A percentile compares a stretch with the other conserved stretches of the same genome.
Evolutionary conservation across 73 alveolate genomes (phyloP).

Genomic region (Tetrahymena malaccensis): DNA sequence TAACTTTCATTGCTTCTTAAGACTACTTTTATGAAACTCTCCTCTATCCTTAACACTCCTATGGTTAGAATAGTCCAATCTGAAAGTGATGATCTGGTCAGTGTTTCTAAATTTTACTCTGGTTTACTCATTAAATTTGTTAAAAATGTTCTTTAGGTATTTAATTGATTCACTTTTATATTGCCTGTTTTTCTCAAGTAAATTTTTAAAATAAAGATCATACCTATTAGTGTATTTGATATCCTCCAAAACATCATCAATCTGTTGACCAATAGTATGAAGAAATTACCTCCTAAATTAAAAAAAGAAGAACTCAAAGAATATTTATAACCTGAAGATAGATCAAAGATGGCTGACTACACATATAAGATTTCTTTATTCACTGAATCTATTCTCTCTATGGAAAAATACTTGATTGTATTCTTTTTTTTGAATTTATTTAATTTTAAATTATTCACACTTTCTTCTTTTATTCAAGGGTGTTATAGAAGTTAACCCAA

Average conservation of each 20-base stretch:
- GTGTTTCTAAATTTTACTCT: conserved; percentile 90
- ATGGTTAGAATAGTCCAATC: conserved; percentile 83
- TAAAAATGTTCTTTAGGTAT: conserved; percentile 68
- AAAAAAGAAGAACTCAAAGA: conserved; percentile 83
- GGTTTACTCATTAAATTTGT: conserved; percentile 92
- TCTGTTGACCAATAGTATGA: conserved; percentile 63
- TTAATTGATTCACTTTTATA: background rate
- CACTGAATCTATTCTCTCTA: conserved; percentile 86
- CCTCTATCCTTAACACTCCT: conserved; percentile 88
- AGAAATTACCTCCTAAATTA: conserved; percentile 82
- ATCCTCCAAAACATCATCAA: conserved; percentile 70
- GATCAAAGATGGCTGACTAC: conserved; percentile 74
- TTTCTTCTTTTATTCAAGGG: conserved; percentile 48
- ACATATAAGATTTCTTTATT: conserved; percentile 85
- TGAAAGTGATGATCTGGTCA: conserved; percentile 77
- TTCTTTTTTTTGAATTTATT: background rate
- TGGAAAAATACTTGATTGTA: conserved; percentile 68
- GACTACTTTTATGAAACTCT: conserved; percentile 84
- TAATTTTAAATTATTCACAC: background rate
- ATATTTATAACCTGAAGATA: conserved; percentile 79
- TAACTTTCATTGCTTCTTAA: conserved; percentile 73
- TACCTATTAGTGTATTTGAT: conserved; percentile 80
- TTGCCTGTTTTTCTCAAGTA: background rate
- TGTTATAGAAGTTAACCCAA: conserved; percentile 93
- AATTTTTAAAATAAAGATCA: conserved; percentile 30